Percentiles rank a stretch among this genome's conserved stretches.
phyloP scores from a whole-genome alignment of 2,329 filamentous ascomycete species.

The Aspergillus sp. region DNA sequence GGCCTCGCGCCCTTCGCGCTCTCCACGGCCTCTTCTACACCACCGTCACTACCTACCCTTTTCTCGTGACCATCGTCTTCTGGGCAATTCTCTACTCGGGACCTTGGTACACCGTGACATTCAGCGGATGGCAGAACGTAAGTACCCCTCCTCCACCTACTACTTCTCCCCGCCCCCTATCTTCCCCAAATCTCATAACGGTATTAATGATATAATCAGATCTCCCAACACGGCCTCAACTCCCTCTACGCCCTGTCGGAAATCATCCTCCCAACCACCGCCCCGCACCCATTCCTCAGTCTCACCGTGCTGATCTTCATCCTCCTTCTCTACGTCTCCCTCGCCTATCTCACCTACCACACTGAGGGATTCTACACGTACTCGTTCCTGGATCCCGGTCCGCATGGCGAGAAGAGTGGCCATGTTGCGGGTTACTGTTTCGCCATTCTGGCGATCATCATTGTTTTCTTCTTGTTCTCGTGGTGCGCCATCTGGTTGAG shows the following conservation, averaged over 20 bases:
- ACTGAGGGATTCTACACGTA: slow-evolving; percentile 77
- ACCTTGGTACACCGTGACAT: slow-evolving; percentile 55
- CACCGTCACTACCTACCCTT: slow-evolving; percentile 63
- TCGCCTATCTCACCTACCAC: slow-evolving; percentile 72
- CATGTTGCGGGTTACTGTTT: slow-evolving; percentile 67
- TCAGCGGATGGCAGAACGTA: slow-evolving; percentile 57
- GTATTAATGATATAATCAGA: slow-evolving; percentile 33
- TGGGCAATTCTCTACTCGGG: slow-evolving; percentile 63
- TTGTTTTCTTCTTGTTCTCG: slow-evolving; percentile 56
- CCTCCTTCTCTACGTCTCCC: slow-evolving; percentile 68
- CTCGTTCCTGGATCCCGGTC: slow-evolving; percentile 68
- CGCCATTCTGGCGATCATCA: slow-evolving; percentile 56
- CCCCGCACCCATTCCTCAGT: slow-evolving; percentile 64
- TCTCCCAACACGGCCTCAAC: slow-evolving; percentile 76
- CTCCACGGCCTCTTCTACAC: slow-evolving; percentile 67
- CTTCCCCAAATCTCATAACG: background rate
- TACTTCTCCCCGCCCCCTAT: slow-evolving; percentile 1
- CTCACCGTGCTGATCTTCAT: slow-evolving; percentile 69
- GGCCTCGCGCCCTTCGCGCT: slow-evolving; percentile 63
- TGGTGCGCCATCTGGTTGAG: slow-evolving; percentile 57
- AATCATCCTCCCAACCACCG: slow-evolving; percentile 67
- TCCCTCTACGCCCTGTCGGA: slow-evolving; percentile 73
- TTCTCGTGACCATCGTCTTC: slow-evolving; percentile 71
- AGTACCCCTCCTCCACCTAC: background rate
- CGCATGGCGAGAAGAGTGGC: slow-evolving; percentile 48